phyloP scores from a whole-genome alignment of 177 flowering plant species.

The Vitis hybrid region DNA sequence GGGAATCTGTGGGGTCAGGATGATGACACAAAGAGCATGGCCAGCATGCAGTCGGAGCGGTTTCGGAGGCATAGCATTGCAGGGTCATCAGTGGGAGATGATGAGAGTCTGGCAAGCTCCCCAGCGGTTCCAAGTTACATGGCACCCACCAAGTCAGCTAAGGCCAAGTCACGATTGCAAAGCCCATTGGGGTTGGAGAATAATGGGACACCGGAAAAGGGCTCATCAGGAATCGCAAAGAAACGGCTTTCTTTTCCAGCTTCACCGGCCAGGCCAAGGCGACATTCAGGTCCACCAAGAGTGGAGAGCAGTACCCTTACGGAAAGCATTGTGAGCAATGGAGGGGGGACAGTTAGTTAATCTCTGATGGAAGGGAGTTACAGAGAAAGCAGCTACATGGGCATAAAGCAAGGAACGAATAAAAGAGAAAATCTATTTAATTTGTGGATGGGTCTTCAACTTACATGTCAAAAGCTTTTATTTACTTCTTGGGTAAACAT shows the following conservation, averaged over 20 bases:
- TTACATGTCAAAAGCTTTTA: neutral
- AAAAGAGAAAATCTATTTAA: neutral
- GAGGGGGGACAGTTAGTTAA: slow-evolving; percentile 6
- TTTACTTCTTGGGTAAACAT: neutral
- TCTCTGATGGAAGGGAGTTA: neutral
- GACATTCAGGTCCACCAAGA: slow-evolving; percentile 56
- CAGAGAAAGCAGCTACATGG: neutral
- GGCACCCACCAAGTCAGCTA: slow-evolving; percentile 53
- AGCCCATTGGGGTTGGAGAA: slow-evolving; percentile 37
- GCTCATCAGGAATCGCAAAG: slow-evolving; percentile 33
- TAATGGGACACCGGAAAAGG: slow-evolving; percentile 42
- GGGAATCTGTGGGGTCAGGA: slow-evolving; percentile 26
- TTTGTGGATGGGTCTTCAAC: neutral
- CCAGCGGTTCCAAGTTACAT: slow-evolving; percentile 51
- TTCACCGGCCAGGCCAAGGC: slow-evolving; percentile 55
- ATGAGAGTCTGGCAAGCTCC: slow-evolving; percentile 47
- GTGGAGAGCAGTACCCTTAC: slow-evolving; percentile 30
- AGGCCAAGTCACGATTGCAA: slow-evolving; percentile 44
- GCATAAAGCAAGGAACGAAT: neutral
- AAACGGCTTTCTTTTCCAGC: slow-evolving; percentile 57
- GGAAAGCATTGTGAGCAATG: slow-evolving; percentile 19
- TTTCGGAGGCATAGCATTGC: slow-evolving; percentile 50
- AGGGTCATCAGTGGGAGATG: slow-evolving; percentile 42
- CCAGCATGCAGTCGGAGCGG: slow-evolving; percentile 46
- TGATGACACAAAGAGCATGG: slow-evolving; percentile 45